Evolutionary conservation across 768 basidiomycete species (phyloP).

Genomic region (Trichaptum fuscoviolaceum): DNA sequence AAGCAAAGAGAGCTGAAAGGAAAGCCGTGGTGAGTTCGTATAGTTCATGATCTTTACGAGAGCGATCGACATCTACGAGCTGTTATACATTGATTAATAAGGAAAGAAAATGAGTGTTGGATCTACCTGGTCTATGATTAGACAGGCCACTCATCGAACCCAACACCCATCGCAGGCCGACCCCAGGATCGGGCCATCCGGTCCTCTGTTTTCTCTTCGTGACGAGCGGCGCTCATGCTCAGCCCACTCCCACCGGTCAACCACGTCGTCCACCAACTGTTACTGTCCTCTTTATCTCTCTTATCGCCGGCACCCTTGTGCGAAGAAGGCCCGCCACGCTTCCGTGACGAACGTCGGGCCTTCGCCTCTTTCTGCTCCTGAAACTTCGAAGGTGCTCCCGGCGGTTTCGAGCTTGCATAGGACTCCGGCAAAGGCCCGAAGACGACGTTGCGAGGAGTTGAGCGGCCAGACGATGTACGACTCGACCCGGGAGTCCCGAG

Average conservation of each 20-base stretch:
- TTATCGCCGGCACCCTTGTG: constrained; percentile 22
- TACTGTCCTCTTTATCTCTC: constrained; percentile 19
- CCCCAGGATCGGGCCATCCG: constrained; percentile 47
- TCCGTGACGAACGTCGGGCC: constrained; percentile 19
- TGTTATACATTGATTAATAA: background rate
- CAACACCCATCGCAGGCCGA: constrained; percentile 32
- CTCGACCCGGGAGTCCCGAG: constrained; percentile 26
- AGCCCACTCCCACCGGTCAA: constrained; percentile 19
- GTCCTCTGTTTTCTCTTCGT: constrained; percentile 50
- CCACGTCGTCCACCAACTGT: constrained; percentile 26
- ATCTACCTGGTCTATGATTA: constrained; percentile 16
- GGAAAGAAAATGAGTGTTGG: background rate
- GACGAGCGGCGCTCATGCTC: constrained; percentile 13
- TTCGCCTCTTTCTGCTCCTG: constrained; percentile 21
- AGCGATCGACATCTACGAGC: constrained; percentile 9
- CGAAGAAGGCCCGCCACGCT: constrained; percentile 30
- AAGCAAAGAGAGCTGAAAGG: background rate
- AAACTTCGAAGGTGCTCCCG: constrained; percentile 27
- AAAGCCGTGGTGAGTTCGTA: background rate
- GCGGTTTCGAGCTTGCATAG: constrained; percentile 36
- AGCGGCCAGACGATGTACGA: constrained; percentile 41
- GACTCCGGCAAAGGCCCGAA: constrained; percentile 73
- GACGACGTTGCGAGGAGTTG: constrained; percentile 71
- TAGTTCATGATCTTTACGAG: background rate
- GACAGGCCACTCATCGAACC: constrained; percentile 55